Evolutionary conservation across 2,329 filamentous ascomycete genomes (phyloP).

Genomic region (Samsoniella hepiali): DNA sequence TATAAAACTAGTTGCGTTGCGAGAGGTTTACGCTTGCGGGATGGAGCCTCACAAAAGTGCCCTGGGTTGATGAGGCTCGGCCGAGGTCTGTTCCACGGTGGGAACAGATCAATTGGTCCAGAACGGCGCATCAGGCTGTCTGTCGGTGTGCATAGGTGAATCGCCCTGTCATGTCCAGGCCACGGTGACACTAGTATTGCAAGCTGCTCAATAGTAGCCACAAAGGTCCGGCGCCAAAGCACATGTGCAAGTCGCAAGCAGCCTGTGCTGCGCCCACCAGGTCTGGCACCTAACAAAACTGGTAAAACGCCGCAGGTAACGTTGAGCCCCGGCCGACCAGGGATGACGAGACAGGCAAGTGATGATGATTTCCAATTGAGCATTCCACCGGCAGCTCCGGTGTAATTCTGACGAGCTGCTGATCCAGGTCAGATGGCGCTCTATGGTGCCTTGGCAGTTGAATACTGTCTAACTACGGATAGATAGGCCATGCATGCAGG

Average conservation of each 20-base stretch:
- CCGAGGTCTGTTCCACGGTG: not conserved
- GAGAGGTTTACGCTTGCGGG: not conserved
- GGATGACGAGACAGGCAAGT: conserved; percentile 2
- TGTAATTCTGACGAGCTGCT: not conserved
- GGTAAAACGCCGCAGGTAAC: conserved; percentile 11
- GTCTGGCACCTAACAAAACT: conserved; percentile 11
- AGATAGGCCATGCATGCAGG: not conserved
- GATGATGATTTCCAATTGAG: not conserved
- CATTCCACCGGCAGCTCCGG: not conserved
- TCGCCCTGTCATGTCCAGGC: not conserved
- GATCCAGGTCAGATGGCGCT: conserved; percentile 5
- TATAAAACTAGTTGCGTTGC: not conserved
- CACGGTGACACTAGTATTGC: not conserved
- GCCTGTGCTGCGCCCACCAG: not conserved
- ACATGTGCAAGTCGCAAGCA: not conserved
- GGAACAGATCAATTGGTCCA: not conserved
- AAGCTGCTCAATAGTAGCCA: not conserved
- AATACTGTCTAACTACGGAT: not conserved
- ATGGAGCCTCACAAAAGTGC: conserved; percentile 16
- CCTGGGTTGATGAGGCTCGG: conserved; percentile 1
- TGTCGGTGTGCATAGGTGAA: conserved; percentile 15
- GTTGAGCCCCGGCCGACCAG: not conserved
- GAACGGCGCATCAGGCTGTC: not conserved
- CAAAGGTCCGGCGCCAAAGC: not conserved
- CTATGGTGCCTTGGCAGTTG: not conserved